These are phyloP conservation scores for Coniferiporia sulphurascens DNA, from an alignment of 1,284 basidiomycete genomes.

Conservation along the genomic window DNA sequence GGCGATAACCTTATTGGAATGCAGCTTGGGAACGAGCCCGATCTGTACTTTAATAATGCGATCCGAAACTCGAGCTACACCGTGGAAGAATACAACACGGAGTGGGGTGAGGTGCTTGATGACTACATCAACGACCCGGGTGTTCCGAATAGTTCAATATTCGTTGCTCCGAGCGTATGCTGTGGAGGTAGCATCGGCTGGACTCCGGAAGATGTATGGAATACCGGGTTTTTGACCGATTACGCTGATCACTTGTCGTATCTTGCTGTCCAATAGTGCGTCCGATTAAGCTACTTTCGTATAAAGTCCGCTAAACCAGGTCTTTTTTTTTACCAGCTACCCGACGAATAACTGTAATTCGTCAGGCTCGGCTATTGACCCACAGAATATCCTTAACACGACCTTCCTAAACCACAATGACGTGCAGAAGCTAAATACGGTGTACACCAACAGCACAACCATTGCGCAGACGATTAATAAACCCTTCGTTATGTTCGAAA, in stretches of 20 bases:
- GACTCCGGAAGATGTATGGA: conserved; percentile 20
- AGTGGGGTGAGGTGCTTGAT: conserved; percentile 29
- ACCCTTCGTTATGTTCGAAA: conserved; percentile 67
- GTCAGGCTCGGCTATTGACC: conserved; percentile 4
- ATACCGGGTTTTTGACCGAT: conserved; percentile 18
- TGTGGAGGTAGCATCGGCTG: conserved; percentile 18
- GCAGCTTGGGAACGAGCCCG: conserved; percentile 40
- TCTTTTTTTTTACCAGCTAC: conserved; percentile 1
- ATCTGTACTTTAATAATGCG: conserved; percentile 28
- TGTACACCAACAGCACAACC: conserved; percentile 16
- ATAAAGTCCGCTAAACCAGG: neutral
- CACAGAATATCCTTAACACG: neutral
- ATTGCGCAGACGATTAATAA: conserved; percentile 27
- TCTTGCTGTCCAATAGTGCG: conserved; percentile 23
- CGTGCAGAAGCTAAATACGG: conserved; percentile 1
- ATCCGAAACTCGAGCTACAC: conserved; percentile 25
- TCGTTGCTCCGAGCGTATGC: conserved; percentile 21
- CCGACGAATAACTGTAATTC: conserved; percentile 16
- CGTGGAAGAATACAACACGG: conserved; percentile 30
- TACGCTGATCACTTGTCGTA: conserved; percentile 20
- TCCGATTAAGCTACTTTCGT: neutral
- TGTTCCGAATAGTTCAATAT: conserved; percentile 22
- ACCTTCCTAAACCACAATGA: conserved; percentile 17
- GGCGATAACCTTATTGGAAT: conserved; percentile 32
- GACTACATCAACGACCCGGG: conserved; percentile 24